Base-by-base conservation (phyloP, 768 basidiomycete species). In the Termitomyces sp. region DNA sequence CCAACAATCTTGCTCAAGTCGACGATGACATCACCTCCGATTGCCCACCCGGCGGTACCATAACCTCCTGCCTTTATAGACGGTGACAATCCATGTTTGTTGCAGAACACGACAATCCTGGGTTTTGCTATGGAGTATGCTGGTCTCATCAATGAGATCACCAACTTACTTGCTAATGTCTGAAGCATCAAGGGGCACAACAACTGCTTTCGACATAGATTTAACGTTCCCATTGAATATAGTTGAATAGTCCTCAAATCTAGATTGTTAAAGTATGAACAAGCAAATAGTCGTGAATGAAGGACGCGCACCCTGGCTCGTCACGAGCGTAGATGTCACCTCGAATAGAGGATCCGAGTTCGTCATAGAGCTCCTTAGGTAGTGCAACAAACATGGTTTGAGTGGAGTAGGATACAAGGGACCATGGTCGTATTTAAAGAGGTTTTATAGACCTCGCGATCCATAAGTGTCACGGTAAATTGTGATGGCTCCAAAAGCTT, bases 1-100 rank as follows among this genome's bases (percentile, higher is more conserved):
- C 87, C 85, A 53, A 77, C 75, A 51, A 97, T 73, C 63, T 79
- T 82, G 65, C 79, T 82, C 49, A 96, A 72, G 72, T 96, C 94
- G 63, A 95, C 71, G 66, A 96, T 85, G 57, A 96, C 76, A 65
- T 95, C 88, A 38, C 94, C 94, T 16, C 85, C 85, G 54, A 95
- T 82, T 48, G 91, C 84, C 89, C 92, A 93, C 1, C 92, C 94
- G 10, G 87, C 91, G 1, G 90, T 94, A 6, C 93, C 94, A 67
- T 90, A 94, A 0, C 94, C 94, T 26, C 94, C 94, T 1, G 91
- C 89, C 68, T 92, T 94, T 64, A 94, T 80, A 9, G 91, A 93
- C 6, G 88, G 82, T 10, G 87, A 84, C 3, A 95, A 73, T 0
- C 73, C 72, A 65, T 93, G 78, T 54, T 83, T 82, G n/a, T 68